Evolutionary conservation across 1,284 basidiomycete species (phyloP).

Genomic region (Coriolopsis trogii): DNA sequence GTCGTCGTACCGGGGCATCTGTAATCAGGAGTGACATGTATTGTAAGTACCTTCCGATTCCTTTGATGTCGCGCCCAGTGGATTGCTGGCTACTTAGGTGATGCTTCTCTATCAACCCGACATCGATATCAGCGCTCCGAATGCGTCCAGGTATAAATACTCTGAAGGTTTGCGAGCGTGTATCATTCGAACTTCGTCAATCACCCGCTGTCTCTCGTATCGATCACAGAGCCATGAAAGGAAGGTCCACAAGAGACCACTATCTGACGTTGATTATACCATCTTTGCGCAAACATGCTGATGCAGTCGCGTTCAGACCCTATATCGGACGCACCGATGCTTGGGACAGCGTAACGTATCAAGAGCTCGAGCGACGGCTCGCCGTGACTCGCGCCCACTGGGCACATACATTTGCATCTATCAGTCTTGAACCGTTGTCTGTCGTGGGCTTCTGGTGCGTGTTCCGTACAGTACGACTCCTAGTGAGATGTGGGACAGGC

Average conservation of each 20-base stretch:
- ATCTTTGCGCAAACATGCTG: neutral
- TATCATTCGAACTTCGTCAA: neutral
- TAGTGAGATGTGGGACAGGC: too few species aligned
- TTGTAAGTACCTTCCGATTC: too few species aligned
- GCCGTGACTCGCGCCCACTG: conserved; percentile 1
- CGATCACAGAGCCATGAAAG: neutral
- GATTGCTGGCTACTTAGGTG: too few species aligned
- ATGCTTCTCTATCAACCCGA: too few species aligned
- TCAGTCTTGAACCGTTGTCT: neutral
- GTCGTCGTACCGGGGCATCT: too few species aligned
- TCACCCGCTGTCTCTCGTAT: neutral
- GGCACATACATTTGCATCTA: neutral
- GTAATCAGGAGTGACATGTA: too few species aligned
- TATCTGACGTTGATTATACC: neutral
- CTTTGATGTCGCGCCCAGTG: too few species aligned
- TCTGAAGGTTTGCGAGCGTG: too few species aligned
- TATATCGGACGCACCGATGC: neutral
- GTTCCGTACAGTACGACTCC: neutral
- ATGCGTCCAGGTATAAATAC: too few species aligned
- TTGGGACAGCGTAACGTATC: neutral
- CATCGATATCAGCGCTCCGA: too few species aligned
- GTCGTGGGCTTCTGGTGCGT: conserved; percentile 15
- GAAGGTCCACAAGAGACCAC: neutral
- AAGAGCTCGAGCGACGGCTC: neutral
- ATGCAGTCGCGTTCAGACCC: conserved; percentile 1